Conservation (phyloP, 2,329 filamentous ascomycete species). For the Ilyonectria sp. region DNA sequence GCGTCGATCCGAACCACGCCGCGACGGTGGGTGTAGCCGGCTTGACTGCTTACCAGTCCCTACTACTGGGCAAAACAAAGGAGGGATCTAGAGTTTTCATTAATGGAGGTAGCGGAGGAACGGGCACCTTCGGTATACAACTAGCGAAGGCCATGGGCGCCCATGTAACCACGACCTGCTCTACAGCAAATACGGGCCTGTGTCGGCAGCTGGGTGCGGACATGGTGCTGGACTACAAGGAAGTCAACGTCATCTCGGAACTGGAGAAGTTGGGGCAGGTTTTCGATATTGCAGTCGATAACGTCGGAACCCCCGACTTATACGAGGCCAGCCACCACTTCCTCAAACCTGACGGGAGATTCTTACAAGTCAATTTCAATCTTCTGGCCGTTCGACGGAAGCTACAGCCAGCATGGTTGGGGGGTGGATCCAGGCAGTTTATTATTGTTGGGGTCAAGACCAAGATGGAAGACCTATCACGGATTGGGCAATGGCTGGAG, state of each 20-base stretch:
- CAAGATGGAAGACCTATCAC: no score
- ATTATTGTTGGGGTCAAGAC: no score
- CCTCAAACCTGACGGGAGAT: conserved; percentile 10
- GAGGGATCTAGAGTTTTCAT: conserved; percentile 48
- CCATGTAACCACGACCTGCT: conserved; percentile 53
- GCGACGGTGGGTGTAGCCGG: conserved; percentile 34
- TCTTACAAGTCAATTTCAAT: conserved; percentile 9
- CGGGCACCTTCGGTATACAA: conserved; percentile 56
- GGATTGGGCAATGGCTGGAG: no score
- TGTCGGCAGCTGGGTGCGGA: conserved; percentile 48
- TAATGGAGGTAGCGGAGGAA: conserved; percentile 48
- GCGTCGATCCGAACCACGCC: conserved; percentile 6
- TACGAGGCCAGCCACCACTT: background rate
- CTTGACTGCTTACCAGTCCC: conserved; percentile 42
- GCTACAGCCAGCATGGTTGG: no score
- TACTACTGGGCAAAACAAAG: conserved; percentile 31
- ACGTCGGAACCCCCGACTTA: conserved; percentile 11
- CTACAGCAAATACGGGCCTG: conserved; percentile 52
- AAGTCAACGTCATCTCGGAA: background rate
- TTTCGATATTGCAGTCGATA: conserved; percentile 18
- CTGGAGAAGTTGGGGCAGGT: conserved; percentile 5
- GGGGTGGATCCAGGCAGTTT: no score
- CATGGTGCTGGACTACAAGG: conserved; percentile 19
- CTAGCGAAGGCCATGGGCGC: conserved; percentile 53
- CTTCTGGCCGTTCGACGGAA: no score